Evolutionary conservation across 306 rosid species (phyloP).

Genomic region (Canavalia ensiformis): DNA sequence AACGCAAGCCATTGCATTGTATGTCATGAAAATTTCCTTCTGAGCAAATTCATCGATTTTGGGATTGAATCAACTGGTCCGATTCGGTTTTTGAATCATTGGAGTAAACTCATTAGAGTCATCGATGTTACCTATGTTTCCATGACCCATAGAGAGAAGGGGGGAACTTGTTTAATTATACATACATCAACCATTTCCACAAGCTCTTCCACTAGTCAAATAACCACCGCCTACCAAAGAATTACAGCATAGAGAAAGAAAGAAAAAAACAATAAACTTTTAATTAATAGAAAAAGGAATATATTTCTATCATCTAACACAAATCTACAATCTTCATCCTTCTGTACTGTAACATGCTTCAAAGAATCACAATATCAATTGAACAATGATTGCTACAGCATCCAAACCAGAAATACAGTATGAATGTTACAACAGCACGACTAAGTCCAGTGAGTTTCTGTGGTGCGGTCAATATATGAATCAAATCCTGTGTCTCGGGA

Average conservation of each 20-base stretch:
- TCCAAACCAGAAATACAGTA: conserved; percentile 40
- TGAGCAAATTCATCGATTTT: too few species aligned
- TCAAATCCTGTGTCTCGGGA: conserved; percentile 37
- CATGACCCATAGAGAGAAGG: conserved; percentile 12
- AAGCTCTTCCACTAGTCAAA: neutral
- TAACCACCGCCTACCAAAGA: neutral
- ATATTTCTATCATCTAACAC: conserved; percentile 40
- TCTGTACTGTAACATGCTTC: conserved; percentile 39
- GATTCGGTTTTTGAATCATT: neutral
- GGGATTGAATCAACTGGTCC: too few species aligned
- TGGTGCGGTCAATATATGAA: conserved; percentile 38
- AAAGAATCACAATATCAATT: conserved; percentile 50
- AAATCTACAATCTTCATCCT: conserved; percentile 40
- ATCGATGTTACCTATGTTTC: neutral
- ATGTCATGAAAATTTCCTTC: too few species aligned
- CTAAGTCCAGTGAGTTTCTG: conserved; percentile 46
- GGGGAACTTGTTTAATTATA: neutral
- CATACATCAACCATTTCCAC: neutral
- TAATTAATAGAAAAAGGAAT: conserved; percentile 28
- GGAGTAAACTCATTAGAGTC: too few species aligned
- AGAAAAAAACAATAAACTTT: neutral
- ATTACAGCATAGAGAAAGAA: conserved; percentile 2
- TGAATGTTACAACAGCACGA: conserved; percentile 41
- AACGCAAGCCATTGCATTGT: too few species aligned
- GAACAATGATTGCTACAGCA: conserved; percentile 43